Base-by-base conservation (phyloP, 2,329 filamentous ascomycete genomes). In the Emericellopsis cladophorae region DNA sequence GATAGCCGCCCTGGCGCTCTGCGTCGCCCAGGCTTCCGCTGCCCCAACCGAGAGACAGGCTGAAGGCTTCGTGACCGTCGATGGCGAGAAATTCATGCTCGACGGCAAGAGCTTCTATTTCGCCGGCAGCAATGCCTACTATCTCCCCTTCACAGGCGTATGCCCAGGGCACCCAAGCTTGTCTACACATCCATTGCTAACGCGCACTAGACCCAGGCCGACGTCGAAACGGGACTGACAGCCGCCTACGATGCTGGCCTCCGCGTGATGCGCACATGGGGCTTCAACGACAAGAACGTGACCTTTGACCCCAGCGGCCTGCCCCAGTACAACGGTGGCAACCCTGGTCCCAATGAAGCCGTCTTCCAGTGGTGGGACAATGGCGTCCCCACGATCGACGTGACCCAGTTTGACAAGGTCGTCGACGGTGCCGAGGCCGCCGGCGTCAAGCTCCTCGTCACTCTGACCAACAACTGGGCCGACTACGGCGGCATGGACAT, bases 401-500 rank as follows among this genome's bases (percentile, higher is more conserved):
- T 62, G 33, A 52, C 47, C n/a, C 56, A 60, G 7, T 68, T 75
- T 43, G 70, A 74, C 55, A 66, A 67, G 46, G 70, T 74, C 4
- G 64, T 75, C 16, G 51, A 62, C 14, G 68, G 67, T 0, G 71
- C 72, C 0, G 59, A 64, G 31, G 66, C 66, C 31, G 57, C 59
- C 1, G 65, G 64, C 37, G 65, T 72, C 45, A 75, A 75, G 57
- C 59, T 76, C 3, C 58, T 76, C 26, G 56, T 76, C 11, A 61
- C 70, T 0, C 50, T 76, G 43, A 74, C 40, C 0, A 76, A 76
- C 55, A 74, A 74, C 40, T 76, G 72, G 72, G 70, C 70, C 6
- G 70, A 75, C 41, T 76, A 75, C 40, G 71, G 72, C 15, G 72
- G 72, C n/a, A 74, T 74, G 68, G 71, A 74, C 29, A 66, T 74